Evolutionary conservation across 2,329 filamentous ascomycete species (phyloP).

Genomic region (Pseudogymnoascus sp.): DNA sequence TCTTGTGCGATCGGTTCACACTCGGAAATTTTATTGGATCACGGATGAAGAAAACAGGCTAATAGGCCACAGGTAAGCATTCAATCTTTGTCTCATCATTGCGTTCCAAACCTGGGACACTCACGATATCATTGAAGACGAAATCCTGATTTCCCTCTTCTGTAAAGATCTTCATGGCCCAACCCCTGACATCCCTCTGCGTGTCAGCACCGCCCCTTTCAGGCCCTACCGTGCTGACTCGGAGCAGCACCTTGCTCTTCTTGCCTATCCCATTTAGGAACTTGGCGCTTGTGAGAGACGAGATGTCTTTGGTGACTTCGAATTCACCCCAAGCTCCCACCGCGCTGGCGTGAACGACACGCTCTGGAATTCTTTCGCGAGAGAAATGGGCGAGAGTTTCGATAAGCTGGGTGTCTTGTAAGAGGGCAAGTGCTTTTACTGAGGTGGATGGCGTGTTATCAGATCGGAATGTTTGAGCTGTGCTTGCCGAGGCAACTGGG

Average conservation of each 20-base stretch:
- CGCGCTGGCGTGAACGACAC: conserved; percentile 55
- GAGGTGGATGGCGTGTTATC: no score
- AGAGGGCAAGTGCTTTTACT: no score
- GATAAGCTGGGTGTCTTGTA: neutral
- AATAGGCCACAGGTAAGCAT: neutral
- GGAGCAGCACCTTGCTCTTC: conserved; percentile 55
- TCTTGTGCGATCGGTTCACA: conserved; percentile 39
- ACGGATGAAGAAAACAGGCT: conserved; percentile 40
- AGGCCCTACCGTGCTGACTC: conserved; percentile 46
- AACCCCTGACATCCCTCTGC: conserved; percentile 41
- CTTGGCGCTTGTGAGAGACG: conserved; percentile 17
- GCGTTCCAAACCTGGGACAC: neutral
- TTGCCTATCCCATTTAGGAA: conserved; percentile 55
- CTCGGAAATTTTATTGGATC: conserved; percentile 43
- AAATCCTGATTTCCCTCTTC: conserved; percentile 44
- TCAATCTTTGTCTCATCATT: no score
- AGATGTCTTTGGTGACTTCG: conserved; percentile 15
- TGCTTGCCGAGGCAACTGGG: no score
- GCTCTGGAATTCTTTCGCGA: conserved; percentile 12
- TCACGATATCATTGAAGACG: conserved; percentile 35
- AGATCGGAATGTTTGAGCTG: no score
- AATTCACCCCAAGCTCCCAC: conserved; percentile 17
- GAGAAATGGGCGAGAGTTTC: neutral
- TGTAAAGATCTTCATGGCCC: conserved; percentile 43
- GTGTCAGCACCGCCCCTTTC: conserved; percentile 40